A percentile compares a stretch with the other conserved stretches of the same genome.
phyloP scores from a whole-genome alignment of 192 early-diverging fungal genomes.

The Gonapodya sp. region DNA sequence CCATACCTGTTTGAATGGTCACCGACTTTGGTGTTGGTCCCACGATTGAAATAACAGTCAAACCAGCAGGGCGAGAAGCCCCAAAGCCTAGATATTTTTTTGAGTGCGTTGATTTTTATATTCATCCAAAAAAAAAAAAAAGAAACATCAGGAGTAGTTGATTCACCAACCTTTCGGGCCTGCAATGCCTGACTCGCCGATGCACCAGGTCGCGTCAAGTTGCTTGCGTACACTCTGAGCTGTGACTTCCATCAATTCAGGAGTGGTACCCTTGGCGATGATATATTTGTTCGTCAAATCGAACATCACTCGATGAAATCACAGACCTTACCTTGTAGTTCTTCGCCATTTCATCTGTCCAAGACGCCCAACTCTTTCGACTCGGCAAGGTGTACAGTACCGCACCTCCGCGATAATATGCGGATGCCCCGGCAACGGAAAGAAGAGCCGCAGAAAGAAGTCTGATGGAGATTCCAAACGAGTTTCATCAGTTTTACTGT shows the following conservation, averaged over 20 bases:
- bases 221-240: not conserved
- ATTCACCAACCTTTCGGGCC: not conserved
- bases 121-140: not conserved
- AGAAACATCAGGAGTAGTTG: not conserved
- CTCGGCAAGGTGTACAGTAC: not conserved
- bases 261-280: not conserved
- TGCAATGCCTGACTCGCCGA: not conserved
- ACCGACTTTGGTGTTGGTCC: not conserved
- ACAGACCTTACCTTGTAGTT: not conserved
- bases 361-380: not conserved
- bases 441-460: slow-evolving; percentile 3
- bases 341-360: slow-evolving; percentile 4
- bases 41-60: not conserved
- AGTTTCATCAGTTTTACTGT: not conserved
- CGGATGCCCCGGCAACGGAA: not conserved
- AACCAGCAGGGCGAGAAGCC: not conserved
- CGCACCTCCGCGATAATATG: slow-evolving; percentile 5
- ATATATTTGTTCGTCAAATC: not conserved
- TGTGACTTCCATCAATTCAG: not conserved
- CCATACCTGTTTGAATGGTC: not conserved
- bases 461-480: not conserved
- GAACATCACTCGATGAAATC: not conserved
- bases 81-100: too few species aligned
- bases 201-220: slow-evolving; percentile 6
- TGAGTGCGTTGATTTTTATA: not conserved